Evolutionary conservation across 345 rosid genomes (phyloP).

Genomic region (Isatis tinctoria): DNA sequence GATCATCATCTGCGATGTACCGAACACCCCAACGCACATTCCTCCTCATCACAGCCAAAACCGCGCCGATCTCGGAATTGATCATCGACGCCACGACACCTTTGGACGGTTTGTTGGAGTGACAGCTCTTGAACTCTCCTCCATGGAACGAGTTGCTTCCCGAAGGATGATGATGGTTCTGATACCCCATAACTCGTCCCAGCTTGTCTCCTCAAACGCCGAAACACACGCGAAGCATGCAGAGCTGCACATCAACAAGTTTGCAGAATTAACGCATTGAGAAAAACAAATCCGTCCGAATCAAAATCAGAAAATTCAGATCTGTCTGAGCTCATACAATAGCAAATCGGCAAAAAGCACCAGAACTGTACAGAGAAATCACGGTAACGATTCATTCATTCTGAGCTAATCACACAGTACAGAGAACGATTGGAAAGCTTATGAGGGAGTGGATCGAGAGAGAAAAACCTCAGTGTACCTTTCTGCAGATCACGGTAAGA

Average conservation of each 20-base stretch:
- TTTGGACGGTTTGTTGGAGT: slow-evolving; percentile 35
- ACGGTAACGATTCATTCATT: no score
- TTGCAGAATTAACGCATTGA: no score
- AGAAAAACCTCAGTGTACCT: slow-evolving; percentile 8
- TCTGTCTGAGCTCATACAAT: slow-evolving; percentile 10
- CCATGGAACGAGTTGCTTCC: slow-evolving; percentile 32
- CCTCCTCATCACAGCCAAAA: slow-evolving; percentile 79
- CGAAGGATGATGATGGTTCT: slow-evolving; percentile 32
- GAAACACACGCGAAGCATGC: slow-evolving; percentile 13
- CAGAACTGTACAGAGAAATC: background rate
- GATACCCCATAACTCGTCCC: slow-evolving; percentile 44
- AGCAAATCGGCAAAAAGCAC: background rate
- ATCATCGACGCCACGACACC: slow-evolving; percentile 59
- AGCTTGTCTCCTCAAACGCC: slow-evolving; percentile 23
- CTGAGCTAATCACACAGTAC: slow-evolving; percentile 12
- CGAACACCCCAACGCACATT: slow-evolving; percentile 71
- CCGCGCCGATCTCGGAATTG: slow-evolving; percentile 66
- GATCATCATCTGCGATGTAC: slow-evolving; percentile 55
- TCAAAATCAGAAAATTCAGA: slow-evolving; percentile 9
- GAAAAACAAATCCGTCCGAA: no score
- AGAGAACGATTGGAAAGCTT: background rate
- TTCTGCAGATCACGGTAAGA: slow-evolving; percentile 3
- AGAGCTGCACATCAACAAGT: slow-evolving; percentile 21
- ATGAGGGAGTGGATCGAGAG: slow-evolving; percentile 14
- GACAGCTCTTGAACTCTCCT: slow-evolving; percentile 26